Percentiles rank a stretch among this genome's conserved stretches.
phyloP scores from a whole-genome alignment of 108 stramenopile genomes.

The Stephanodiscus minutulus region DNA sequence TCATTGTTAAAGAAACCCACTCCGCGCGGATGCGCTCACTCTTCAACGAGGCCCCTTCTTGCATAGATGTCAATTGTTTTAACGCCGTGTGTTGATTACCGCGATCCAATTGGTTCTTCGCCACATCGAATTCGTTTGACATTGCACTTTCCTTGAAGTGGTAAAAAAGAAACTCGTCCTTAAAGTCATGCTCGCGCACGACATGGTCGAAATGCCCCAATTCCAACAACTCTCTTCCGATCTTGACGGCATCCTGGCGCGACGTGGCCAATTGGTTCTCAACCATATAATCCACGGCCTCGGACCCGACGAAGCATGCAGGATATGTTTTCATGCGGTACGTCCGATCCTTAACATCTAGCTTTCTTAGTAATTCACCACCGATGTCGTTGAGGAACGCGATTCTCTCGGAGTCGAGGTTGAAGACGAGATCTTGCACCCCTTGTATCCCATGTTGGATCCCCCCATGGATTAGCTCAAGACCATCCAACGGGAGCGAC shows the following conservation, averaged over 20 bases:
- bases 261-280: neutral
- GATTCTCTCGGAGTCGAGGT: neutral
- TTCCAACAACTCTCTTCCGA: neutral
- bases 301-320: neutral
- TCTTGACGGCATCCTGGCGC: neutral
- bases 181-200: neutral
- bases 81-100: constrained; percentile 46
- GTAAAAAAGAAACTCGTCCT: neutral
- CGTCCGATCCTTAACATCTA: neutral
- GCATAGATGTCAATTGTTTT: constrained; percentile 26
- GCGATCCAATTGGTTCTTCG: constrained; percentile 35
- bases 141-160: neutral
- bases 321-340: neutral
- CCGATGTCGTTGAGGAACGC: neutral
- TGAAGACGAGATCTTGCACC: neutral
- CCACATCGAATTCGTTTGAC: constrained; percentile 18
- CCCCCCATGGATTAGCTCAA: neutral
- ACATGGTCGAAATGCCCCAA: neutral
- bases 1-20: constrained; percentile 31
- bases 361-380: neutral
- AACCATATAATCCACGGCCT: neutral
- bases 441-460: neutral
- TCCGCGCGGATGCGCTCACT: constrained; percentile 13
- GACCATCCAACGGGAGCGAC: neutral
- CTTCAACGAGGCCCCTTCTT: constrained; percentile 15